phyloP scores from a whole-genome alignment of 352 stramenopile genomes.

The Pythium monospermum region DNA sequence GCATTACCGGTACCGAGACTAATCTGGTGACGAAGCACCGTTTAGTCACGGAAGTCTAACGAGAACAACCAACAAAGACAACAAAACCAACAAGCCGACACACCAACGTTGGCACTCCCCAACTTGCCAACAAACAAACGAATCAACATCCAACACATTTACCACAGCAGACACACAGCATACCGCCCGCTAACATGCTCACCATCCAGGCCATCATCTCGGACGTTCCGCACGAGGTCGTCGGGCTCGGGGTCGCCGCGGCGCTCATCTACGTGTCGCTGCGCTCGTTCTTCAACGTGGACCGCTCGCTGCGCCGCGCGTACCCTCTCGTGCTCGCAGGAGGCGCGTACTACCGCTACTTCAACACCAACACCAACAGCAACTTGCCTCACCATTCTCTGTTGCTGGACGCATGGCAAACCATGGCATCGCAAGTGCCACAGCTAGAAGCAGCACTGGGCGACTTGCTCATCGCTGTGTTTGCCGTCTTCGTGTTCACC shows the following conservation, averaged over 20 bases:
- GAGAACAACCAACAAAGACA: neutral
- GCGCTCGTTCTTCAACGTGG: constrained; percentile 60
- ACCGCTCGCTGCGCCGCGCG: constrained; percentile 49
- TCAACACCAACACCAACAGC: constrained; percentile 6
- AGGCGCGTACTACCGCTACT: constrained; percentile 51
- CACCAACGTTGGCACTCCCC: constrained; percentile 11
- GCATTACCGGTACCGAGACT: constrained; percentile 9
- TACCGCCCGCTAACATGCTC: constrained; percentile 15
- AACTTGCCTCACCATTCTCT: constrained; percentile 20
- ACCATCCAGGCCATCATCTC: constrained; percentile 25
- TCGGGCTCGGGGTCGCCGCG: constrained; percentile 30
- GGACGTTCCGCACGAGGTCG: constrained; percentile 25
- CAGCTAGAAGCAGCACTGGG: constrained; percentile 32
- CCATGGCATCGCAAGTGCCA: constrained; percentile 16
- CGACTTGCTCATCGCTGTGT: constrained; percentile 29
- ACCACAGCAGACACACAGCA: neutral
- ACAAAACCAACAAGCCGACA: no score
- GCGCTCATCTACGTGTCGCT: constrained; percentile 55
- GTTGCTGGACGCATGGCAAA: constrained; percentile 31
- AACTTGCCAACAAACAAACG: constrained; percentile 9
- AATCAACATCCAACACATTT: neutral
- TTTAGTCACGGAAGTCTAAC: constrained; percentile 16
- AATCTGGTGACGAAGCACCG: constrained; percentile 14
- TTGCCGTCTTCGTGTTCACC: constrained; percentile 26
- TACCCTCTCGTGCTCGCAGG: constrained; percentile 49